A percentile compares a stretch with the other conserved stretches of the same genome.
These are phyloP conservation scores for Gastrolobium bilobum DNA, from an alignment of 306 rosid genomes.

Conservation along the genomic window DNA sequence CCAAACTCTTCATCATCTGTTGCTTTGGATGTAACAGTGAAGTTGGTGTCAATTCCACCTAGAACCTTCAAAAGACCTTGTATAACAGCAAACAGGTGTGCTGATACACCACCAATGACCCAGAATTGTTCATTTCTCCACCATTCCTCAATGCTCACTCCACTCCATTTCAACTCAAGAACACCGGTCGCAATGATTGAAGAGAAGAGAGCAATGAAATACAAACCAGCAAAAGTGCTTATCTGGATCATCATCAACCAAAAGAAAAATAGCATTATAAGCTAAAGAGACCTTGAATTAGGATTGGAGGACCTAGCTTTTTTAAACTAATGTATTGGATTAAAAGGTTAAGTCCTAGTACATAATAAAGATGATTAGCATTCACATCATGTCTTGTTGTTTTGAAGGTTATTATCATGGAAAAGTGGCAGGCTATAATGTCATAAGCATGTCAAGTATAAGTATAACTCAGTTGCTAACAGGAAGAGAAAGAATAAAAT, in stretches of 20 bases:
- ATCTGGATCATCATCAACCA: constrained; percentile 64
- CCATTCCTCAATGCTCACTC: constrained; percentile 96
- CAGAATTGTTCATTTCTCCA: constrained; percentile 98
- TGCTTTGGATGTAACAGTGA: constrained; percentile 85
- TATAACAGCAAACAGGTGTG: constrained; percentile 83
- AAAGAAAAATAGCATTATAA: constrained; percentile 25
- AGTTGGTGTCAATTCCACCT: constrained; percentile 84
- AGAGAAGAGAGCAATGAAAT: constrained; percentile 78
- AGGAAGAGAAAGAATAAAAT: background rate
- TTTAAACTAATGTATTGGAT: background rate
- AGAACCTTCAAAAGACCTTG: constrained; percentile 89
- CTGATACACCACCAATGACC: constrained; percentile 97
- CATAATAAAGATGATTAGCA: background rate
- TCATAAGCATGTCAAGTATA: background rate
- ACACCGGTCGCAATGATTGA: constrained; percentile 83
- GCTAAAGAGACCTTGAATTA: constrained; percentile 22
- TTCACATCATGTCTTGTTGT: constrained; percentile 14
- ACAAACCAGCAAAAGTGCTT: constrained; percentile 85
- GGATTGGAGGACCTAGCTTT: background rate
- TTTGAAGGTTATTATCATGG: constrained; percentile 2
- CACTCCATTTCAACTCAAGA: constrained; percentile 94
- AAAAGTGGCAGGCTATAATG: constrained; percentile 3
- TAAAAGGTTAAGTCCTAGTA: background rate
- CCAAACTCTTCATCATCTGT: constrained; percentile 87
- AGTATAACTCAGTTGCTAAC: background rate